Conservation (phyloP, 768 basidiomycete species). For the Sutorius australiensis region DNA sequence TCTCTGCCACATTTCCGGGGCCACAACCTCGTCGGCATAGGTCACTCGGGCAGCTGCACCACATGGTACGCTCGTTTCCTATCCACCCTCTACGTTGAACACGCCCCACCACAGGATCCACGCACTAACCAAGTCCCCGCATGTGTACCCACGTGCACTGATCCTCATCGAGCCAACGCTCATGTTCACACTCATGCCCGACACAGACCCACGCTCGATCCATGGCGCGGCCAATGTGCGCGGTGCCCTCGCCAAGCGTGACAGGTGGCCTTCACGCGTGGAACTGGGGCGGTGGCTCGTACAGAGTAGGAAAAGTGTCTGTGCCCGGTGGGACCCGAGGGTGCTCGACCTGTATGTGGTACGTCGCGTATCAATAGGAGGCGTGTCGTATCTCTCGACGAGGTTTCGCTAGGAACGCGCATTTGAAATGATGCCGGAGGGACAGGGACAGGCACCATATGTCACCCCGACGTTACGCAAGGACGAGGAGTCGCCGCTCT, state of each 20-base stretch:
- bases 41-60: constrained; percentile 30
- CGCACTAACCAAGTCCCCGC: constrained; percentile 16
- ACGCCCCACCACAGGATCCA: constrained; percentile 11
- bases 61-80: constrained; percentile 14
- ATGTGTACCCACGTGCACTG: constrained; percentile 12
- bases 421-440: constrained; percentile 12
- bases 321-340: constrained; percentile 24
- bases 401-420: constrained; percentile 18
- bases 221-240: constrained; percentile 31
- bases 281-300: constrained; percentile 19
- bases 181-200: constrained; percentile 34
- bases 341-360: constrained; percentile 25
- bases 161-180: constrained; percentile 30
- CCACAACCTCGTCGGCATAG: constrained; percentile 24
- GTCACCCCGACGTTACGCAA: constrained; percentile 25
- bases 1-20: constrained; percentile 21
- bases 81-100: not conserved
- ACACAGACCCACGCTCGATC: constrained; percentile 25
- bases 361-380: not conserved
- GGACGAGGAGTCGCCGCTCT: constrained; percentile 29
- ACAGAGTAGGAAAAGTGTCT: constrained; percentile 12
- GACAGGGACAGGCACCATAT: constrained; percentile 7
- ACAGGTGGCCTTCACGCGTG: constrained; percentile 24
- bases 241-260: constrained; percentile 24
- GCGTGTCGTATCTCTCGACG: not conserved